Percentiles rank a stretch among this genome's conserved stretches.
phyloP scores from a whole-genome alignment of 495 filamentous ascomycete genomes.

The Aspergillus sclerotiicarbonarius region DNA sequence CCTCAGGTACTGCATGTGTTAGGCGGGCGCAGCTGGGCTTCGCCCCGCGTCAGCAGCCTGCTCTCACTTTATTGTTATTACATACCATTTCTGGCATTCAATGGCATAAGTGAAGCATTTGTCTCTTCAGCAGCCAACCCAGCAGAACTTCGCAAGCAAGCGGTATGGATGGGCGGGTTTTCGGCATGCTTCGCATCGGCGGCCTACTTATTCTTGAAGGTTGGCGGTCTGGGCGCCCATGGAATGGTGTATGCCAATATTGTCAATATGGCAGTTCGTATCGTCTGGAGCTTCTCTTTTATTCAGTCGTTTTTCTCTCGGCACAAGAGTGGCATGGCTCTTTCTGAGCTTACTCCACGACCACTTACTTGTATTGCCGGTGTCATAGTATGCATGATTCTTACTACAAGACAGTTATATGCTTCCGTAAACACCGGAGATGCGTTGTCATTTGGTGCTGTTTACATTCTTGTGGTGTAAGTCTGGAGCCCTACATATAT shows the following conservation, averaged over 20 bases:
- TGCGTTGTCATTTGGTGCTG: conserved; percentile 48
- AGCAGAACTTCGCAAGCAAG: conserved; percentile 68
- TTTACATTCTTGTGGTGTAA: conserved; percentile 60
- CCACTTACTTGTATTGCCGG: conserved; percentile 33
- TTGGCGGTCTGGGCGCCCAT: conserved; percentile 64
- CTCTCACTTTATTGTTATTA: conserved; percentile 84
- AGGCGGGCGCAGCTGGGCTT: conserved; percentile 70
- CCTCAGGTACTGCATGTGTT: conserved; percentile 68
- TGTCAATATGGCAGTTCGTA: conserved; percentile 81
- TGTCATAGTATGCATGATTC: conserved; percentile 26
- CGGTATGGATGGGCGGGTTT: conserved; percentile 77
- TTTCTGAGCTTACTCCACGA: conserved; percentile 27
- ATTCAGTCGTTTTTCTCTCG: conserved; percentile 60
- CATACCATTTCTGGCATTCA: conserved; percentile 87
- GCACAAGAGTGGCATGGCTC: conserved; percentile 28
- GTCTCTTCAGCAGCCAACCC: conserved; percentile 78
- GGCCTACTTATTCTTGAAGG: conserved; percentile 66
- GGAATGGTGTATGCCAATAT: conserved; percentile 83
- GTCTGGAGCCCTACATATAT: conserved; percentile 28
- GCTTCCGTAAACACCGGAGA: conserved; percentile 47
- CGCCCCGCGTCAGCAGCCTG: conserved; percentile 61
- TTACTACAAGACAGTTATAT: conserved; percentile 27
- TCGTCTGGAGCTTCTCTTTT: conserved; percentile 74
- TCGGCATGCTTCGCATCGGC: conserved; percentile 67
- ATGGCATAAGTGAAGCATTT: conserved; percentile 90